phyloP scores from a whole-genome alignment of 2,329 filamentous ascomycete genomes.

The Ciborinia camelliae region DNA sequence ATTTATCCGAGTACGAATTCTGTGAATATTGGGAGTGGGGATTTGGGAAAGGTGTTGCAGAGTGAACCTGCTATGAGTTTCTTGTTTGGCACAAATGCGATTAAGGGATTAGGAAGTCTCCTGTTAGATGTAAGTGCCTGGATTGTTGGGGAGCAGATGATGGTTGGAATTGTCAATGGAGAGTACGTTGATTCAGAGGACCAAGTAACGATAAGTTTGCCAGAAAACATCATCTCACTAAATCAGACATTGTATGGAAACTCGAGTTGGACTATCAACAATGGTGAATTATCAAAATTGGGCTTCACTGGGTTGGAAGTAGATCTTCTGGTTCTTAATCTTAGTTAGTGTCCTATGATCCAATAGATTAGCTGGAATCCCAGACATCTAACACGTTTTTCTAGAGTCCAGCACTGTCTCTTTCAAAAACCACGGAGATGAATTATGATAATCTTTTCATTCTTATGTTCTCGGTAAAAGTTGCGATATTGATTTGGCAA shows the following conservation, averaged over 20 bases:
- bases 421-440: no score
- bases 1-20: slow-evolving; percentile 42
- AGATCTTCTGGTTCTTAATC: slow-evolving; percentile 26
- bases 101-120: slow-evolving; percentile 24
- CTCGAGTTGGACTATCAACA: slow-evolving; percentile 26
- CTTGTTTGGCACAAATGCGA: slow-evolving; percentile 36
- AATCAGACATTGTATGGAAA: slow-evolving; percentile 29
- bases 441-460: no score
- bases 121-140: slow-evolving; percentile 43
- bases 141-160: slow-evolving; percentile 38
- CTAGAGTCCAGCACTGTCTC: no score
- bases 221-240: slow-evolving; percentile 16
- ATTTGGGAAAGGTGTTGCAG: slow-evolving; percentile 43
- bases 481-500: no score
- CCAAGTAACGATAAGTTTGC: slow-evolving; percentile 26
- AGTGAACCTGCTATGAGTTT: slow-evolving; percentile 37
- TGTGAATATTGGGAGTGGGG: slow-evolving; percentile 35
- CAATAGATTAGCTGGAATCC: no score
- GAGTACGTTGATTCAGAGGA: slow-evolving; percentile 30
- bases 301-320: slow-evolving; percentile 31
- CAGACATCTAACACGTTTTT: background rate
- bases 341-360: slow-evolving; percentile 8
- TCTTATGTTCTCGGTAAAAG: no score
- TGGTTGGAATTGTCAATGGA: slow-evolving; percentile 42
- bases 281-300: slow-evolving; percentile 25